These are phyloP conservation scores for Aschersonia sp. DNA, from an alignment of 2,329 filamentous ascomycete species.

Conservation along the genomic window DNA sequence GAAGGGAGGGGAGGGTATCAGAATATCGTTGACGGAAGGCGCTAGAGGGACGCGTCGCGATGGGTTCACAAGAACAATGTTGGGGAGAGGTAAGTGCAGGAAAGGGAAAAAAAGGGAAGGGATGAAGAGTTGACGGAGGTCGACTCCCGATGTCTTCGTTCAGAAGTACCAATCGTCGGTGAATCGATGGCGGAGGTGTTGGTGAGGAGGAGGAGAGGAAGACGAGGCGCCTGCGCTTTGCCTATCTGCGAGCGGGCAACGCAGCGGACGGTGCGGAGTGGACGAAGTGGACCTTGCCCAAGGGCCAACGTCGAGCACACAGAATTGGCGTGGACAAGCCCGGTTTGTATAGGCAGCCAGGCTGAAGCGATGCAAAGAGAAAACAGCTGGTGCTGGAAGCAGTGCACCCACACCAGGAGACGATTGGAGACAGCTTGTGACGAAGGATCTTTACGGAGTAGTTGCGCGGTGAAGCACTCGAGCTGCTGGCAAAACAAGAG, in stretches of 20 bases:
- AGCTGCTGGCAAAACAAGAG: no score
- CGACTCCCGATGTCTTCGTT: constrained; percentile 6
- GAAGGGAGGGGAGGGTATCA: constrained; percentile 10
- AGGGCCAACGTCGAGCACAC: constrained; percentile 1
- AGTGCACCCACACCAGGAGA: no score
- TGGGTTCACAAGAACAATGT: constrained; percentile 1
- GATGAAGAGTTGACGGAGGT: constrained; percentile 5
- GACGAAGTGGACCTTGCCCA: constrained; percentile 1
- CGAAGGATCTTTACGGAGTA: no score
- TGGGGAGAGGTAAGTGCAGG: constrained; percentile 1
- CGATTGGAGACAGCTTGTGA: no score
- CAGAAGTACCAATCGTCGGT: not conserved
- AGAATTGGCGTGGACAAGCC: not conserved
- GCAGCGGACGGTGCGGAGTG: constrained; percentile 2
- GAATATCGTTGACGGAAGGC: constrained; percentile 5
- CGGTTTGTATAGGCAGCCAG: no score
- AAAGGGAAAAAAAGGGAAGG: constrained; percentile 6
- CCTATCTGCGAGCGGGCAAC: constrained; percentile 3
- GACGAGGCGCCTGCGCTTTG: constrained; percentile 4
- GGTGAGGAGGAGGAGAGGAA: constrained; percentile 7
- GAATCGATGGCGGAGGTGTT: not conserved
- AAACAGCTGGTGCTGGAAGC: no score
- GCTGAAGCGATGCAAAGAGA: no score
- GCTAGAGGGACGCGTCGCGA: not conserved
- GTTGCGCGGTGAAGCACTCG: no score